phyloP scores from a whole-genome alignment of 306 rosid genomes.

The Heteromeles arbutifolia region DNA sequence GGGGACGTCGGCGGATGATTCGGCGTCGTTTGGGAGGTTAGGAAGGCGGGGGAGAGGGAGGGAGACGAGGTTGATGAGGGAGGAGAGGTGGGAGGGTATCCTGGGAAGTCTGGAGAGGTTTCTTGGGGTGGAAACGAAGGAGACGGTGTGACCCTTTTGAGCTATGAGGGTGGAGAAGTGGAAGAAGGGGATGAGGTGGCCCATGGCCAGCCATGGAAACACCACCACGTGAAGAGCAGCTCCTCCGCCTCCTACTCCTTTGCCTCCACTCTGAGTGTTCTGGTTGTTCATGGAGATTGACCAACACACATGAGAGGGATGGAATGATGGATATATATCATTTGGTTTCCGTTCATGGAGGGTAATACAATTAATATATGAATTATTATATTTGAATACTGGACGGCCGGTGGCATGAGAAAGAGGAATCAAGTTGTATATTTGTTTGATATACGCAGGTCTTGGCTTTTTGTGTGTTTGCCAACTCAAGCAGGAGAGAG shows the following conservation, averaged over 20 bases:
- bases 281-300: background rate
- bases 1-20: slow-evolving; percentile 35
- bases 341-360: too few relatives aligned
- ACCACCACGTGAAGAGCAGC: slow-evolving; percentile 22
- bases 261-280: background rate
- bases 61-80: slow-evolving; percentile 22
- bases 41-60: slow-evolving; percentile 24
- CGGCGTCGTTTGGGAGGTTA: slow-evolving; percentile 31
- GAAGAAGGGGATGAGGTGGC: slow-evolving; percentile 45
- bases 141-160: slow-evolving; percentile 28
- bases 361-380: background rate
- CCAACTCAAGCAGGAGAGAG: too few relatives aligned
- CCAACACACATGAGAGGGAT: too few relatives aligned
- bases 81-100: slow-evolving; percentile 31
- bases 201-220: slow-evolving; percentile 52
- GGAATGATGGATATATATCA: too few relatives aligned
- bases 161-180: slow-evolving; percentile 31
- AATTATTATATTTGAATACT: background rate
- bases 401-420: background rate
- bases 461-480: too few relatives aligned
- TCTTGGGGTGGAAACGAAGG: slow-evolving; percentile 33
- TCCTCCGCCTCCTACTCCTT: background rate
- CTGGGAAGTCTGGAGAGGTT: slow-evolving; percentile 26
- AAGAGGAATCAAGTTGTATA: too few relatives aligned
- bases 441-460: too few relatives aligned